Evolutionary conservation across 2,329 filamentous ascomycete species (phyloP).

Genomic region (Trichoderma oligosporum): DNA sequence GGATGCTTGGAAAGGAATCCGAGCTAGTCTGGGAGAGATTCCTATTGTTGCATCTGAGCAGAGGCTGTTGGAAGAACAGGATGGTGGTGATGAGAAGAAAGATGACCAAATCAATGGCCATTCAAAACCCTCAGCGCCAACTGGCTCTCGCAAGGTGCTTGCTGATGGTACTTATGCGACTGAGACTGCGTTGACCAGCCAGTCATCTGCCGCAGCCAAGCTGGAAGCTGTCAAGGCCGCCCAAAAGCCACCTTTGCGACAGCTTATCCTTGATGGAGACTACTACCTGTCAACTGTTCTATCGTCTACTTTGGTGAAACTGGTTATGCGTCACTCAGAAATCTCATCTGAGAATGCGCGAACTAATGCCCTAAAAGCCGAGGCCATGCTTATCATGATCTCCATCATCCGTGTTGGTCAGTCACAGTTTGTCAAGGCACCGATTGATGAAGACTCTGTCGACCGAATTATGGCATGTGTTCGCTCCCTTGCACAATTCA

Average conservation of each 20-base stretch:
- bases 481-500: constrained; percentile 84
- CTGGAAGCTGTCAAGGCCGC: constrained; percentile 95
- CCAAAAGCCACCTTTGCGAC: constrained; percentile 89
- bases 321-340: constrained; percentile 95
- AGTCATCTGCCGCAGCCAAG: constrained; percentile 83
- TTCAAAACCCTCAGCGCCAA: constrained; percentile 69
- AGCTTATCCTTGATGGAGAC: constrained; percentile 93
- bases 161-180: constrained; percentile 97
- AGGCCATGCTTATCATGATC: constrained; percentile 99
- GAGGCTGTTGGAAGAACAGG: constrained; percentile 79
- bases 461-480: constrained; percentile 98
- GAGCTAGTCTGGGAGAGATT: constrained; percentile 90
- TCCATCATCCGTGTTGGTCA: constrained; percentile 97
- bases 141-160: constrained; percentile 84
- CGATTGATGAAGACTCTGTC: constrained; percentile 97
- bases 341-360: constrained; percentile 81
- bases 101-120: constrained; percentile 73
- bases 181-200: constrained; percentile 90
- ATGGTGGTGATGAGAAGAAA: constrained; percentile 62
- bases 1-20: constrained; percentile 94
- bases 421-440: constrained; percentile 96
- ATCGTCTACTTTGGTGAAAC: constrained; percentile 92
- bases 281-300: constrained; percentile 94
- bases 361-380: constrained; percentile 89
- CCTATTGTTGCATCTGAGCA: constrained; percentile 95